phyloP scores from a whole-genome alignment of 169 alveolate genomes.

The Plasmodium yoelii region DNA sequence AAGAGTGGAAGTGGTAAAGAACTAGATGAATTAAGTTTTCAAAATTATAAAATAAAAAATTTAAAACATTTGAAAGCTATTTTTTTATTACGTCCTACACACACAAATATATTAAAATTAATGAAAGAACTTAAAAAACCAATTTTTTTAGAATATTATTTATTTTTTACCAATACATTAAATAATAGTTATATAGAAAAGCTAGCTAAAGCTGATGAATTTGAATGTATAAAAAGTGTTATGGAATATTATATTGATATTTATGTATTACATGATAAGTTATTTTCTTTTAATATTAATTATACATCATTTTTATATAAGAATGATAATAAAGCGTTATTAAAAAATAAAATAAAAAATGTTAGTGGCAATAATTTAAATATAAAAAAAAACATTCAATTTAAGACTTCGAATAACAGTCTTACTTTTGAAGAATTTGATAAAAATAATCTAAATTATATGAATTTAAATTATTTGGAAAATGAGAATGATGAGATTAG shows the following conservation, averaged over 20 bases:
- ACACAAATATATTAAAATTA: constrained; percentile 87
- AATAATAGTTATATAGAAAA: constrained; percentile 88
- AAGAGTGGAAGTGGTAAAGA: no score
- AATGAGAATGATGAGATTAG: background rate
- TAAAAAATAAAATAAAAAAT: constrained; percentile 50
- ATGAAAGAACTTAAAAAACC: constrained; percentile 90
- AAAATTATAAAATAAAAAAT: constrained; percentile 81
- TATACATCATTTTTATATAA: constrained; percentile 87
- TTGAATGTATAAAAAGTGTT: constrained; percentile 91
- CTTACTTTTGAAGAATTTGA: constrained; percentile 40
- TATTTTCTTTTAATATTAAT: constrained; percentile 90
- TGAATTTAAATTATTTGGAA: no score
- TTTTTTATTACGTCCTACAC: constrained; percentile 91
- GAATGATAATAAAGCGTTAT: constrained; percentile 47
- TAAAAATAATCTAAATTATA: background rate
- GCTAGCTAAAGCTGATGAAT: constrained; percentile 94
- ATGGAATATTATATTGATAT: constrained; percentile 93
- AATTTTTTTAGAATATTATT: constrained; percentile 90
- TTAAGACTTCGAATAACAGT: background rate
- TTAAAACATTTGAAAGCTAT: constrained; percentile 92
- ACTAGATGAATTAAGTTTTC: constrained; percentile 51
- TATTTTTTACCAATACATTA: constrained; percentile 91
- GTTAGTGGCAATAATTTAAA: background rate
- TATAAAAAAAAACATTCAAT: background rate
- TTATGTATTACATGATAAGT: constrained; percentile 87